Percentiles rank a stretch among this genome's conserved stretches.
Conservation (phyloP, 2,329 filamentous ascomycete genomes). For the Beauveria varroae region DNA sequence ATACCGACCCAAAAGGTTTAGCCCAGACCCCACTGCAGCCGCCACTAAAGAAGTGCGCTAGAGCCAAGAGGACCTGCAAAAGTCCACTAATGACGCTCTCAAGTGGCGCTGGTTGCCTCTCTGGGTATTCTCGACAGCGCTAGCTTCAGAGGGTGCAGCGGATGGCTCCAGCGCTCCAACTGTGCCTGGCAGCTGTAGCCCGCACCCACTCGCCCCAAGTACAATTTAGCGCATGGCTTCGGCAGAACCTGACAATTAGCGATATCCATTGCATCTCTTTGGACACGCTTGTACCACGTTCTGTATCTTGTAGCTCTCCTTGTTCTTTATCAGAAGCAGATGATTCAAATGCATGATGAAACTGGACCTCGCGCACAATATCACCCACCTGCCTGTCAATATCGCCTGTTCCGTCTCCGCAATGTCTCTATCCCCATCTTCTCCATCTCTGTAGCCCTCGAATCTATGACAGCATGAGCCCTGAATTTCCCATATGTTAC, state of each 20-base stretch:
- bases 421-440: not conserved
- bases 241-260: not conserved
- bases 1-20: not conserved
- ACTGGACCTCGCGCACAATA: not conserved
- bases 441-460: not conserved
- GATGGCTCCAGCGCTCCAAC: not conserved
- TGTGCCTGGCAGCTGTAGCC: slow-evolving; percentile 2
- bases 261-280: not conserved
- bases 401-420: not conserved
- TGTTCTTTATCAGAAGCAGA: not conserved
- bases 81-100: not conserved
- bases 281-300: too few species aligned
- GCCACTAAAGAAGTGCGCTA: not conserved
- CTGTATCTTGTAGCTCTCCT: not conserved
- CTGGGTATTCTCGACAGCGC: not conserved
- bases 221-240: not conserved
- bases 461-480: not conserved
- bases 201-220: not conserved
- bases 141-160: not conserved
- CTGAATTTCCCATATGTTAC: not conserved
- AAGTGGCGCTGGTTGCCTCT: slow-evolving; percentile 3
- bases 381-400: not conserved
- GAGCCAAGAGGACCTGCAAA: not conserved
- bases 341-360: not conserved
- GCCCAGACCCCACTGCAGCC: not conserved